These are phyloP conservation scores for Clarkia xantiana DNA, from an alignment of 345 rosid species.

Conservation along the genomic window DNA sequence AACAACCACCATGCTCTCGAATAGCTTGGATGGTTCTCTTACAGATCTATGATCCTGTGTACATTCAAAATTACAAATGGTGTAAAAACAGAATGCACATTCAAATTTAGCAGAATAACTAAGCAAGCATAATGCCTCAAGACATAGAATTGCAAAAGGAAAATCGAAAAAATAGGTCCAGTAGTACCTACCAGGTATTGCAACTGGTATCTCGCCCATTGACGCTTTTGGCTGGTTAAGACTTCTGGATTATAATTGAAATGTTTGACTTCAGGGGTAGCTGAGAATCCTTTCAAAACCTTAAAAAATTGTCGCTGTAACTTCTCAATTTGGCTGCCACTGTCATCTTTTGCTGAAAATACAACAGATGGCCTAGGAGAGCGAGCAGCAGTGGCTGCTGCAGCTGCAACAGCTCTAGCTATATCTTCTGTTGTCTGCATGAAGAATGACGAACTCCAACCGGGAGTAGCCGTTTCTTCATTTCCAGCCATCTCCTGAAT, in stretches of 20 bases:
- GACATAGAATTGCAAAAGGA: too few species aligned
- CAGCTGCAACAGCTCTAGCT: conserved; percentile 63
- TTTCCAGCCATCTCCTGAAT: conserved; percentile 40
- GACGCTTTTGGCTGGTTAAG: conserved; percentile 91
- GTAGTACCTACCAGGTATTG: conserved; percentile 56
- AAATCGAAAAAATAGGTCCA: too few species aligned
- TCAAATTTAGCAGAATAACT: too few species aligned
- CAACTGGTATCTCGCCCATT: conserved; percentile 76
- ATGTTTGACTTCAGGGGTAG: conserved; percentile 41
- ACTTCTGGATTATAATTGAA: conserved; percentile 74
- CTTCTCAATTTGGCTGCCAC: conserved; percentile 57
- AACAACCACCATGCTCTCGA: conserved; percentile 88
- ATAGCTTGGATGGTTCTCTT: conserved; percentile 70
- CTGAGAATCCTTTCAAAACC: conserved; percentile 56
- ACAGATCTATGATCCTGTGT: conserved; percentile 71
- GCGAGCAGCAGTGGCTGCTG: conserved; percentile 52
- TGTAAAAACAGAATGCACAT: too few species aligned
- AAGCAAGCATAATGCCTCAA: too few species aligned
- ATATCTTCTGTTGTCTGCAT: conserved; percentile 68
- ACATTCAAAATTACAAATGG: not conserved
- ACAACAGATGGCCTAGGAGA: conserved; percentile 84
- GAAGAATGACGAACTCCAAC: conserved; percentile 67
- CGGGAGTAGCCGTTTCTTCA: conserved; percentile 64
- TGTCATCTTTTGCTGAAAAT: conserved; percentile 56
- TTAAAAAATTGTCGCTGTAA: conserved; percentile 52